A percentile compares a stretch with the other conserved stretches of the same genome.
Evolutionary conservation across 345 rosid species (phyloP).

Genomic region (Excoecaria agallocha): DNA sequence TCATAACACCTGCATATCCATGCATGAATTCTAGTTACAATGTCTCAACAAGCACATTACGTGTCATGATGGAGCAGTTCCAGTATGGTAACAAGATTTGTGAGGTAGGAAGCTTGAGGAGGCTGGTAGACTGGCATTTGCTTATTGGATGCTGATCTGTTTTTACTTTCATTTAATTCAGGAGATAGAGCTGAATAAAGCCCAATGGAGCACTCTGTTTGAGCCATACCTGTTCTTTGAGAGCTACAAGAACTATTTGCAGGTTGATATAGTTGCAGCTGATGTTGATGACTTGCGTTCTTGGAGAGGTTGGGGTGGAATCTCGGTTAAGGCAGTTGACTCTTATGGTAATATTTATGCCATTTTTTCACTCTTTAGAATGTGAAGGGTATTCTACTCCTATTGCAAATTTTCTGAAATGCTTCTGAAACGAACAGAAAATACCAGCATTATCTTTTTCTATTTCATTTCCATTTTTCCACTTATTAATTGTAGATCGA

Average conservation of each 20-base stretch:
- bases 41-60: conserved; percentile 64
- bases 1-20: conserved; percentile 72
- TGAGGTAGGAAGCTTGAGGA: conserved; percentile 38
- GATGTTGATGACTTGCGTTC: conserved; percentile 58
- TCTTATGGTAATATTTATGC: conserved; percentile 46
- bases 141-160: conserved; percentile 11
- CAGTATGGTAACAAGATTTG: conserved; percentile 59
- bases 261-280: conserved; percentile 58
- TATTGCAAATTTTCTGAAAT: not conserved
- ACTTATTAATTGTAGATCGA: conserved; percentile 48
- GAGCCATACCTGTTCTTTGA: conserved; percentile 67
- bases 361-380: conserved; percentile 1
- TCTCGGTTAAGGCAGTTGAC: conserved; percentile 67
- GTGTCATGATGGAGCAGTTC: conserved; percentile 72
- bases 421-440: not conserved
- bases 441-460: not conserved
- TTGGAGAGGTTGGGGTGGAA: conserved; percentile 84
- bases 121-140: not conserved
- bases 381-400: not conserved
- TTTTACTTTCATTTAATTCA: conserved; percentile 24
- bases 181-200: conserved; percentile 59
- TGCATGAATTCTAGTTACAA: conserved; percentile 82
- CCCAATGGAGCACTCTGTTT: conserved; percentile 56
- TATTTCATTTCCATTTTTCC: conserved; percentile 3
- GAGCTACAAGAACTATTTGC: conserved; percentile 65